These are phyloP conservation scores for Epipyxis sp. DNA, from an alignment of 108 stramenopile genomes.

Conservation along the genomic window DNA sequence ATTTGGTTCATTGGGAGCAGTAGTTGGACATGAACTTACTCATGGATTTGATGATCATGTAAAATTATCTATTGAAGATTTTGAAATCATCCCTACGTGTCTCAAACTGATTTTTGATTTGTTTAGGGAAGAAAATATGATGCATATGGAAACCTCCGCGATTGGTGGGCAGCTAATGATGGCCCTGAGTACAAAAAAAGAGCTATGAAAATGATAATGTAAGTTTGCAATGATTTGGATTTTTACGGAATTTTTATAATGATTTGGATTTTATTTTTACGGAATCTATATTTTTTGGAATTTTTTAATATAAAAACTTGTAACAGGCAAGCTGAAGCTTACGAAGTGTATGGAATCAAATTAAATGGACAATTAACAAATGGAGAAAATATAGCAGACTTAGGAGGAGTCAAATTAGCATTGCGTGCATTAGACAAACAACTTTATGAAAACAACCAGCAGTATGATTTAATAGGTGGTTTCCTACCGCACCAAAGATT, in stretches of 20 bases:
- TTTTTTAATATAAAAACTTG: no score
- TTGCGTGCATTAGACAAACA: slow-evolving; percentile 47
- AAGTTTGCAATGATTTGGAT: no score
- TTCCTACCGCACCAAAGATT: slow-evolving; percentile 68
- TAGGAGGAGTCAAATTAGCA: slow-evolving; percentile 67
- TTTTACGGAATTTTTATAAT: no score
- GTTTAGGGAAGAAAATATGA: slow-evolving; percentile 79
- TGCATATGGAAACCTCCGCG: slow-evolving; percentile 65
- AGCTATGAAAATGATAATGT: slow-evolving; percentile 72
- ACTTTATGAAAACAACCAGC: slow-evolving; percentile 21
- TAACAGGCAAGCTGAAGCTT: slow-evolving; percentile 65
- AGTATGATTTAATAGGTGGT: slow-evolving; percentile 54
- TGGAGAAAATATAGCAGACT: slow-evolving; percentile 62
- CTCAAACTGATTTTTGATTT: no score
- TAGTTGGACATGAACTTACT: slow-evolving; percentile 79
- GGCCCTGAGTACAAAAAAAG: slow-evolving; percentile 23
- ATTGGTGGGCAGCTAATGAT: slow-evolving; percentile 74
- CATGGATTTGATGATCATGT: slow-evolving; percentile 81
- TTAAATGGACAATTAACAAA: slow-evolving; percentile 67
- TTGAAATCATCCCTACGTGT: no score
- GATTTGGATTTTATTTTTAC: no score
- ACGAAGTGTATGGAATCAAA: slow-evolving; percentile 63
- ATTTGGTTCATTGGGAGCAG: slow-evolving; percentile 73
- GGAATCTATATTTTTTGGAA: no score
- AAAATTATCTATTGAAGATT: no score